These are phyloP conservation scores for Teunomyces aglyptinius DNA, from an alignment of 805 yeast species.

Conservation along the genomic window DNA sequence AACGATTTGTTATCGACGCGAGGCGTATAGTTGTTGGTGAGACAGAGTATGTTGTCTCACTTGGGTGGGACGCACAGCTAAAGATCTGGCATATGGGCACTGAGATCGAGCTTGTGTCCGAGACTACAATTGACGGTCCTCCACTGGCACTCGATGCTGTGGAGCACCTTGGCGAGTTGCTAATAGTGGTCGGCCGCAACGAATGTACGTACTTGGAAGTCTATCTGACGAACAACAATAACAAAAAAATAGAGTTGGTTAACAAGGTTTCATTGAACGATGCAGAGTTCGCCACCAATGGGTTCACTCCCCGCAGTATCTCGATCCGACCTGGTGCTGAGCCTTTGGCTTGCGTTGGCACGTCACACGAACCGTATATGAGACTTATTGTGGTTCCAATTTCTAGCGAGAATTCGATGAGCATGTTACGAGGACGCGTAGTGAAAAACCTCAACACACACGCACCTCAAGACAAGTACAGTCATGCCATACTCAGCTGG, in stretches of 20 bases:
- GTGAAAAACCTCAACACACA: slow-evolving; percentile 38
- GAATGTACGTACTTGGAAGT: slow-evolving; percentile 60
- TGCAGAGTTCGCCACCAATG: slow-evolving; percentile 65
- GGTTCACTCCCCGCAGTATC: slow-evolving; percentile 58
- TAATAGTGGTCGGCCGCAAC: slow-evolving; percentile 53
- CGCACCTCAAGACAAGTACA: slow-evolving; percentile 69
- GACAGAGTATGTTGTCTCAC: slow-evolving; percentile 44
- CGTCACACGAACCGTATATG: slow-evolving; percentile 79
- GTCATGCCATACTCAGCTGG: slow-evolving; percentile 51
- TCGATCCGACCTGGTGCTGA: slow-evolving; percentile 14
- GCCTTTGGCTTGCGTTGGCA: slow-evolving; percentile 56
- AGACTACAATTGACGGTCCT: slow-evolving; percentile 42
- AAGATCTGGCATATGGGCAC: slow-evolving; percentile 32
- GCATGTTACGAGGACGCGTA: slow-evolving; percentile 26
- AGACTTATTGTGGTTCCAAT: slow-evolving; percentile 55
- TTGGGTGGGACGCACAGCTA: slow-evolving; percentile 59
- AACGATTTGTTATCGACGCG: slow-evolving; percentile 38
- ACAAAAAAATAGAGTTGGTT: slow-evolving; percentile 8
- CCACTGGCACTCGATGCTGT: slow-evolving; percentile 51
- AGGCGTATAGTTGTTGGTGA: slow-evolving; percentile 16
- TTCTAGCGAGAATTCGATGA: slow-evolving; percentile 23
- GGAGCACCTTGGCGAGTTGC: slow-evolving; percentile 25
- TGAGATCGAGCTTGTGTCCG: slow-evolving; percentile 12
- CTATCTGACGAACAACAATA: slow-evolving; percentile 18
- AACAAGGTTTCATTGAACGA: slow-evolving; percentile 62